Base-by-base conservation (phyloP, 2,329 filamentous ascomycete species). In the Xylaria sp. region DNA sequence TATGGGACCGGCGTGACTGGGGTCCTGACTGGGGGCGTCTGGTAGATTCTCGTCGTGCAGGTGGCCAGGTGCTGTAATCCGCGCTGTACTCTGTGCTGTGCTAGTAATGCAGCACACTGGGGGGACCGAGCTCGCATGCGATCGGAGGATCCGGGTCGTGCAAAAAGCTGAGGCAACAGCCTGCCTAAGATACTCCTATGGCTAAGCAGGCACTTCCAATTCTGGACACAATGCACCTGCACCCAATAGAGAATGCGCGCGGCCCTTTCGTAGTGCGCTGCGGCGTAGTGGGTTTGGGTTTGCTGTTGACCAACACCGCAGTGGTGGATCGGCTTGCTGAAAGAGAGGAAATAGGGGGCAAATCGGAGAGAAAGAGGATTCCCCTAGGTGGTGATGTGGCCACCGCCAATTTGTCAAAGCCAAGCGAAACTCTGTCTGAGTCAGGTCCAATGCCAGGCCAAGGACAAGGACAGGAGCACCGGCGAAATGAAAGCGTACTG, bases 361-460 rank as follows among this genome's bases (percentile, higher is more conserved):
- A 72, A 63, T 69, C 69, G 67, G 69, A 71, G 71, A 71, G 69
- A 71, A 69, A 76, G 73, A 71, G 66, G 72, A 69, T 66, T 67
- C 67, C 57, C 54, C 56, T 56, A 28, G 28, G 28, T 66, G 76
- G 69, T 79, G 77, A 79, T 79, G 77, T 79, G 77, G 77, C 77
- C 74, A 75, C 76, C 69, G 74, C 76, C 76, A 71, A 74, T 74
- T 74, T 74, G 72, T 73, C 72, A 72, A 77, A 75, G 76, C 72
- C 76, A 76, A 78, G 76, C 76, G 75, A 78, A 77, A 78, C 76
- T 73, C 72, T 75, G 74, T 77, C 75, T 76, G 77, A 79, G 76
- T 79, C 77, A 78, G 76, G 75, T 60, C 71, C 67, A 56, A 62
- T 66, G 54, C 41, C 62, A 63, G 63, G 63, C 57, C 66, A 63